Conservation (phyloP, 257 asterid species). For the Lantana camara region DNA sequence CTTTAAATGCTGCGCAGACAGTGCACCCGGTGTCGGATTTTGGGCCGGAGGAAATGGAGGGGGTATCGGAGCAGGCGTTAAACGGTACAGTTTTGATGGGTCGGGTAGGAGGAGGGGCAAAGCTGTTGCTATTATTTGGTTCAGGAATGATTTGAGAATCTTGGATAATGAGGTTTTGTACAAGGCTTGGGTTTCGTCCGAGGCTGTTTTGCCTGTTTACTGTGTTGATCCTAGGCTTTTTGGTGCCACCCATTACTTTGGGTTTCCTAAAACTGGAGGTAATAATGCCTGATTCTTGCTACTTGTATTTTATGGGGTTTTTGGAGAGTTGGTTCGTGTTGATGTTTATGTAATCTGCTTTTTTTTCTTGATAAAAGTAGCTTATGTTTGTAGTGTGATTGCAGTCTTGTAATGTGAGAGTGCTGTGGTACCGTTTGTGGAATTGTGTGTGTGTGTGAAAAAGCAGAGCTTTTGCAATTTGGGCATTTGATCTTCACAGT, state of each 20-base stretch:
- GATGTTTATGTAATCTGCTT: not conserved
- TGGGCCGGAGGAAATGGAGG: slow-evolving; percentile 58
- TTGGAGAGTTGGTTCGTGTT: not conserved
- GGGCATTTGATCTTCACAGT: too few species aligned
- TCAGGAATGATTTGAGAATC: slow-evolving; percentile 83
- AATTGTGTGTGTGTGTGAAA: not conserved
- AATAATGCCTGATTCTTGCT: too few species aligned
- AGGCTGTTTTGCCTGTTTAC: slow-evolving; percentile 78
- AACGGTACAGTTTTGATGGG: slow-evolving; percentile 45
- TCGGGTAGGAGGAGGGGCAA: slow-evolving; percentile 53
- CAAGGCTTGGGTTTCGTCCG: slow-evolving; percentile 81
- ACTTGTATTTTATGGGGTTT: not conserved
- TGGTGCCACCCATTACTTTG: slow-evolving; percentile 65
- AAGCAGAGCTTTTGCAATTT: too few species aligned
- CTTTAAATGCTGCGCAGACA: slow-evolving; percentile 41
- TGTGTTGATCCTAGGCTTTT: slow-evolving; percentile 81
- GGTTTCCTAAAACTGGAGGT: slow-evolving; percentile 98
- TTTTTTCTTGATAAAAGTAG: not conserved
- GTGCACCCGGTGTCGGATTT: slow-evolving; percentile 65
- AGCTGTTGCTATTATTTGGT: slow-evolving; percentile 91
- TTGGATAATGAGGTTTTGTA: slow-evolving; percentile 81
- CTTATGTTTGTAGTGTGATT: not conserved
- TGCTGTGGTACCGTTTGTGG: not conserved
- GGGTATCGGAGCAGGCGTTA: slow-evolving; percentile 48
- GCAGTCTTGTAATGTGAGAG: not conserved